Evolutionary conservation across 2,329 filamentous ascomycete genomes (phyloP), one percentile per base, ranked within the genome.

Genomic region (Fusarium zealandicum): DNA sequence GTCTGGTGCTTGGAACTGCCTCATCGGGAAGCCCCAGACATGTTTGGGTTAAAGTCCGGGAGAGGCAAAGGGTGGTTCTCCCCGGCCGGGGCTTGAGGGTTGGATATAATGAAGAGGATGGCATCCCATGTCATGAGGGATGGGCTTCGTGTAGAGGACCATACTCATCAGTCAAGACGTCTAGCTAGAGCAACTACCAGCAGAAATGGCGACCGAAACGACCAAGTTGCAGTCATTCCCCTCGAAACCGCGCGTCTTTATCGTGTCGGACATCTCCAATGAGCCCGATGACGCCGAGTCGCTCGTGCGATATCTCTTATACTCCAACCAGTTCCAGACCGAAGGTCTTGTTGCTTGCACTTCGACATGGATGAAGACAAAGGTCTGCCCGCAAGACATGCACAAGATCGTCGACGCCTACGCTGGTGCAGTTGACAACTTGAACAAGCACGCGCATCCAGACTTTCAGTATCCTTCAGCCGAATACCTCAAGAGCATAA

Each of bases 401-500:
- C 66, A 72, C 48, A 72, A 72, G 28, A 77, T 80, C 31, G 48
- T 80, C 39, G 67, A 80, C 38, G 77, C 73, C 4, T 81, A 81
- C 54, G 73, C 63, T 3, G 61, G 73, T 18, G 76, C 75, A 1
- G 73, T 75, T 16, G 74, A 77, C 11, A 84, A 80, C 52, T 70
- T 85, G 8, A 80, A 80, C 49, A 61, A 63, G 4, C 80, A 83
- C 56, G 76, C 74, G 3, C 78, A 80, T 45, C 72, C 75, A 0
- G 73, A 78, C 46, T 69, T 69, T 3, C 69, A 65, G 11, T 82
- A 79, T 53, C 76, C 77, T 0, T 66, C 73, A 0, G 73, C 70
- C 2, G 68, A 76, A 6, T 66, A 74, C 41, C 48, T 76, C 27
- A 64, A 65, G 17, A 57, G 62, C 16, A 64, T 78, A 13, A 69